These are phyloP conservation scores for Phytophthora macrochlamydospora DNA, from an alignment of 352 stramenopile genomes.

Conservation along the genomic window DNA sequence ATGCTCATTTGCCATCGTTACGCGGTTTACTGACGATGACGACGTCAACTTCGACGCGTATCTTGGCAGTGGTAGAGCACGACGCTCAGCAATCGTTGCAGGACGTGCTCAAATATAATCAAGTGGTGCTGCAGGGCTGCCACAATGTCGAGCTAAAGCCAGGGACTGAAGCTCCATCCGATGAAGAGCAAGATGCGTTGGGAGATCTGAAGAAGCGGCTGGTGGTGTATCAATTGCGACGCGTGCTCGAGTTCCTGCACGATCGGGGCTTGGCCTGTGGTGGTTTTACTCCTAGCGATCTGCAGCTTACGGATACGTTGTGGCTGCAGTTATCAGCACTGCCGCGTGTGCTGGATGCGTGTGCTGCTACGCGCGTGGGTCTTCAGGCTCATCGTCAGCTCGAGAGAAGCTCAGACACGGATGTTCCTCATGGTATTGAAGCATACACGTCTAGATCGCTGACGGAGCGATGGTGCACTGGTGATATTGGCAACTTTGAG, in stretches of 20 bases:
- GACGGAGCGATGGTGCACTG: conserved; percentile 89
- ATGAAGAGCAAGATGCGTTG: conserved; percentile 33
- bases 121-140: conserved; percentile 48
- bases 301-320: conserved; percentile 55
- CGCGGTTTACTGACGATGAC: conserved; percentile 38
- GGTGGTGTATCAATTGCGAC: conserved; percentile 67
- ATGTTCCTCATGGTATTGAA: conserved; percentile 20
- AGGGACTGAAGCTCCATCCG: conserved; percentile 11
- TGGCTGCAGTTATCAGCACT: conserved; percentile 57
- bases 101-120: conserved; percentile 79
- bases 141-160: conserved; percentile 21
- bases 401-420: neutral
- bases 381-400: neutral
- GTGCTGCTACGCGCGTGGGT: neutral
- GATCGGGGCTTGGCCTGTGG: conserved; percentile 40
- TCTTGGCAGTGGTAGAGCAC: conserved; percentile 72
- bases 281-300: conserved; percentile 44
- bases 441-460: conserved; percentile 42
- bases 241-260: conserved; percentile 54
- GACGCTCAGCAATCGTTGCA: conserved; percentile 57
- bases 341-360: conserved; percentile 25
- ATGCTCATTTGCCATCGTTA: conserved; percentile 40
- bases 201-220: conserved; percentile 71
- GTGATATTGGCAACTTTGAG: conserved; percentile 92
- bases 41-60: conserved; percentile 20